Evolutionary conservation across 108 stramenopile species (phyloP), one percentile per base, ranked within the genome.

Genomic region (Nannochloropsis gaditana): DNA sequence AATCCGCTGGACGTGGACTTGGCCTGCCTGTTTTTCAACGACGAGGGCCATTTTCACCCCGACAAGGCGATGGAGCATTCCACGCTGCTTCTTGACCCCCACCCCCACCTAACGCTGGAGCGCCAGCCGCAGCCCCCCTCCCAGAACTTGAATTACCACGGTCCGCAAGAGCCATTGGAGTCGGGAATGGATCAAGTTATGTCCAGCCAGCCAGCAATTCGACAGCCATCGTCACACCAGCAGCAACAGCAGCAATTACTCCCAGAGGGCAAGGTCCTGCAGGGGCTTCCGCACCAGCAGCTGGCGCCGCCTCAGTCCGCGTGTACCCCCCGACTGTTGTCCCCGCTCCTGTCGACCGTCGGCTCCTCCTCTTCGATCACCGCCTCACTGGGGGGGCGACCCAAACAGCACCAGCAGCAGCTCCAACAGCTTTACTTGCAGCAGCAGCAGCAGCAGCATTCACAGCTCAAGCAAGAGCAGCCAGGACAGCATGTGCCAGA

Each of bases 11-110:
- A 73, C n/a, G 15, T n/a, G 8, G 59, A 73, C 3, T 6, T 73
- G 4, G 59, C 59, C 59, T 73, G 59, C 59, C n/a, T 73, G n/a
- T 73, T 73, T 15, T 73, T 73, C n/a, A 73, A n/a, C n/a, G n/a
- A 73, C n/a, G 59, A 73, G 59, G 19, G 19, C 2, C 59, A 73
- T n/a, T 73, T 73, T 6, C 59, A 73, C 59, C 59, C 15, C 19
- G 59, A 73, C 2, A 73, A 73, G n/a, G 59, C 59, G 4, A n/a
- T n/a, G 59, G 59, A 73, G 59, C 59, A 73, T n/a, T 15, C 59
- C 15, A n/a, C 59, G 19, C 59, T 73, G 19, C 59, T 73, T 8
- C 59, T 73, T 73, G 59, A 73, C 59, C 59, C 15, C 19, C 59
- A 73, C 8, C 59, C 15, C 59, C 3, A 73, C 6, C n/a, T 2